Evolutionary conservation across 176 grass and related monocot genomes (phyloP).

Genomic region (Saccharum officinarum): DNA sequence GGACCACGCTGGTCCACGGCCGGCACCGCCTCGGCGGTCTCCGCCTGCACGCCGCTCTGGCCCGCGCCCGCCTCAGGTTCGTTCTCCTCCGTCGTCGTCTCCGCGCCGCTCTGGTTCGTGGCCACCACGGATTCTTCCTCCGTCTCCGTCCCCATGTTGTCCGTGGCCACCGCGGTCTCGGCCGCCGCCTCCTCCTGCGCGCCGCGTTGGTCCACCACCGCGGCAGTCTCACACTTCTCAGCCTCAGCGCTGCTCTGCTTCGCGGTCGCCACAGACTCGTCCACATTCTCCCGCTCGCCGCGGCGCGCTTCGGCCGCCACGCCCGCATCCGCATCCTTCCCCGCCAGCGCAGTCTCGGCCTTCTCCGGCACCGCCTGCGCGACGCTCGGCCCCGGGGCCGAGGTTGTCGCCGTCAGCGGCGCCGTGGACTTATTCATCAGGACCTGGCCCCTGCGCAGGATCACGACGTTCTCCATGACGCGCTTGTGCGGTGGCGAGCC

Average conservation of each 20-base stretch:
- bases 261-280: background rate
- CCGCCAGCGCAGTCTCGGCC: background rate
- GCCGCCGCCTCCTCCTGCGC: background rate
- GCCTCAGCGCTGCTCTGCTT: background rate
- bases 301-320: background rate
- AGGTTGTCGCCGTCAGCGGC: background rate
- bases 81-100: background rate
- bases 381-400: background rate
- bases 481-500: background rate
- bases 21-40: background rate
- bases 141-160: no score
- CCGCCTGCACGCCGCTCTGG: no score
- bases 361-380: background rate
- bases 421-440: background rate
- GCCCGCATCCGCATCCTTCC: background rate
- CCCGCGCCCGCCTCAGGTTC: background rate
- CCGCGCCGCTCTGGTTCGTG: background rate
- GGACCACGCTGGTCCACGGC: background rate
- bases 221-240: no score
- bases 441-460: slow-evolving; percentile 15
- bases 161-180: background rate
- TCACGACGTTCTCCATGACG: slow-evolving; percentile 13
- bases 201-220: background rate
- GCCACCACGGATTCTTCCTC: no score
- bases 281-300: background rate